These are phyloP conservation scores for Rhodosorus marinus DNA, from an alignment of 23 red algal genomes.

Conservation along the genomic window DNA sequence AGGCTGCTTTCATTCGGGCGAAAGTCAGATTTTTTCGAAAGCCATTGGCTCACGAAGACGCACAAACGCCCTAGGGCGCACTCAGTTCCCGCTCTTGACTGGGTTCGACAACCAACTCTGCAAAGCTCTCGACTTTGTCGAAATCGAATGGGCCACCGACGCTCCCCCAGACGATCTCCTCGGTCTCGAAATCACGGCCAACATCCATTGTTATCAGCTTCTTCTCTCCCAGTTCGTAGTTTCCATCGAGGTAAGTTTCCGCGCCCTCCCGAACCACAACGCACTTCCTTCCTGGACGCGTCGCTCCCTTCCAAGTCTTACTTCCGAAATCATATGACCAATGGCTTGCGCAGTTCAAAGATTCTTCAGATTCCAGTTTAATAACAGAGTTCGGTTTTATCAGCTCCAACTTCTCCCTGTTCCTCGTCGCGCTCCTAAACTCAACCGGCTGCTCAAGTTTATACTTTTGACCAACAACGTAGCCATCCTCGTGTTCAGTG, in stretches of 20 bases:
- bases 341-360: slow-evolving; percentile 45
- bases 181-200: slow-evolving; percentile 57
- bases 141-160: slow-evolving; percentile 81
- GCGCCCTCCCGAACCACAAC: slow-evolving; percentile 27
- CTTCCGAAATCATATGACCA: slow-evolving; percentile 35
- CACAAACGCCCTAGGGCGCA: too few relatives aligned
- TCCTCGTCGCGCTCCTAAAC: slow-evolving; percentile 47
- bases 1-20: too few relatives aligned
- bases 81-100: too few relatives aligned
- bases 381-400: slow-evolving; percentile 26
- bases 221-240: slow-evolving; percentile 22
- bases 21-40: too few relatives aligned
- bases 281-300: slow-evolving; percentile 70
- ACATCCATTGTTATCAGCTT: slow-evolving; percentile 48
- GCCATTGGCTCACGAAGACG: too few relatives aligned
- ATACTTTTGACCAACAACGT: slow-evolving; percentile 32
- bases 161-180: slow-evolving; percentile 66
- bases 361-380: slow-evolving; percentile 30
- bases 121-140: slow-evolving; percentile 16
- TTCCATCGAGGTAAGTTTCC: slow-evolving; percentile 58
- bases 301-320: slow-evolving; percentile 15
- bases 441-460: slow-evolving; percentile 40
- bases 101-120: too few relatives aligned
- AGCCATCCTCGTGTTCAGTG: too few relatives aligned
- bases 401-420: slow-evolving; percentile 21